Evolutionary conservation across 2,329 filamentous ascomycete genomes (phyloP), one percentile per base, ranked within the genome.

Genomic region (Talaromyces sp.): DNA sequence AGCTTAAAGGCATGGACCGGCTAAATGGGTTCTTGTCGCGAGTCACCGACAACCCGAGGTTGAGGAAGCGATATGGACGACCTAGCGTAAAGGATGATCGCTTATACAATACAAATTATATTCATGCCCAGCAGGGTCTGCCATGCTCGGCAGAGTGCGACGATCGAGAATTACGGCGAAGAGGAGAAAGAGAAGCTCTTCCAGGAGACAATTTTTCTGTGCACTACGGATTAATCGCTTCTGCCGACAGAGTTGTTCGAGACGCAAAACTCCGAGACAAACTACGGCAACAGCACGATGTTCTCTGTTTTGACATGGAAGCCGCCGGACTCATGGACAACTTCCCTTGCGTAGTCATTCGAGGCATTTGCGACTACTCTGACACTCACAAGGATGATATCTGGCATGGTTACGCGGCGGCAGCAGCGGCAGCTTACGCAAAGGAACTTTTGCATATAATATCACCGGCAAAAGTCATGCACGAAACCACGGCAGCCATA

Each of bases 211-310:
- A 33, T 36, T 23, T 34, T 55, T 16, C 16, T 12, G 55, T 57
- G 6, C 55, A 57, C 31, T 57, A 57, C n/a, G 55, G 55, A 16
- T 10, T 47, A 16, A 57, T 57, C 12, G 55, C 56, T n/a, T 57
- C 56, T 33, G 27, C 18, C 2, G 31, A 57, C 28, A 28, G 18
- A 33, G 36, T 57, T 4, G 44, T 57, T 28, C 16, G 36, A 4
- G 27, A 50, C 4, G 56, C 40, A n/a, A 57, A 28, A 47, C 10
- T 47, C 0, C 33, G 55, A 18, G 55, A 47, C 27, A 30, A 42
- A 16, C 27, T 57, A 16, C 12, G 28, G 7, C 36, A 47, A n/a
- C 27, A 42, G 10, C 36, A 44, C 36, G 55, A 30, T 16, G 27
- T 57, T 28, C 27, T 57, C 5, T 57, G 55, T 18, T 42, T 57